Evolutionary conservation across 179 eudicot species (phyloP), one percentile per base, ranked within the genome.

Genomic region (Corrigiola litoralis): DNA sequence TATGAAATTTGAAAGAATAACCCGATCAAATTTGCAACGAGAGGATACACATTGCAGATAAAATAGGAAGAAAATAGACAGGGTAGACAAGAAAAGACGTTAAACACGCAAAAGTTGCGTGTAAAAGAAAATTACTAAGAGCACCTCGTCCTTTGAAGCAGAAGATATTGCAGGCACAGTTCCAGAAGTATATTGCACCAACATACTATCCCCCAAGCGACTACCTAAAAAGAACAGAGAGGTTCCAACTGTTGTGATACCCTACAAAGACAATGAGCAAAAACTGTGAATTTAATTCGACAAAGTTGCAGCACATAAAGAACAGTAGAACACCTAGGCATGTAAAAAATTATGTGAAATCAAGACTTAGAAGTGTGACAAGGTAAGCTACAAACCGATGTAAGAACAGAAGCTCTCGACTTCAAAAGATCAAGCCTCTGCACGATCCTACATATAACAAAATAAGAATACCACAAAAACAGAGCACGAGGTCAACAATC

Each of bases 181-280:
- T 73, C 92, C 95, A 80, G 82, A 80, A n/a, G 85, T 77, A 69
- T 80, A 95, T 66, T 95, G 97, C 78, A 95, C 97, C 40, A 95
- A 96, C 72, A 95, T 72, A 75, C 99, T 95, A 63, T 95, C 99
- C 51, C 99, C 99, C 75, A 95, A 62, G 31, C 97, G 92, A 80
- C 99, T 95, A 68, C 86, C 97, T 80, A 95, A 48, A 74, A 95
- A 95, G 69, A 91, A 88, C 6, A 91, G 80, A 10, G 99, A 88
- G 78, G 79, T 82, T 49, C 99, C 99, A 69, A 95, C 55, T 7
- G 88, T 84, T 20, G 92, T 79, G 41, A 95, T 80, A 31, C 79
- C 97, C 99, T 94, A 64, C 55, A 76, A n/a, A 58, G 44, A 72
- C 25, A 20, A 71, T 25, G 11, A 33, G 42, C 27, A 70, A 23